phyloP scores from a whole-genome alignment of 306 rosid genomes.

The Lupinus albus region DNA sequence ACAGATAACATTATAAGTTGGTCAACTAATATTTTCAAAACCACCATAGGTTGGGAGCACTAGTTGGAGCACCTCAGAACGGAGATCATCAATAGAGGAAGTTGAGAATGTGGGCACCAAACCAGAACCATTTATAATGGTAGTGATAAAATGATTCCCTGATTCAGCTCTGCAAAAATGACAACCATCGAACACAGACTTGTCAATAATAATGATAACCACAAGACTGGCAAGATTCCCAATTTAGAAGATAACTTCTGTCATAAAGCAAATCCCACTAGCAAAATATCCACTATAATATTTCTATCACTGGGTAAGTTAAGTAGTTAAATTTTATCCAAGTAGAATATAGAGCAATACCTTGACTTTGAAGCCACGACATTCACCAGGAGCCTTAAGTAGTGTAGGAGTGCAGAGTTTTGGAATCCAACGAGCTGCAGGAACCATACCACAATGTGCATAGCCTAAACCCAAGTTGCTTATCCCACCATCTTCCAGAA shows the following conservation, averaged over 20 bases:
- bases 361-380: conserved; percentile 67
- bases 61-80: conserved; percentile 72
- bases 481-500: conserved; percentile 72
- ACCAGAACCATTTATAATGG: conserved; percentile 88
- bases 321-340: not conserved
- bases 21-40: conserved; percentile 1
- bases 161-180: conserved; percentile 86
- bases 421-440: conserved; percentile 88
- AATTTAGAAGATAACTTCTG: conserved; percentile 14
- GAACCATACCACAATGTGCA: conserved; percentile 90
- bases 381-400: conserved; percentile 61
- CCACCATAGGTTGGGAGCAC: conserved; percentile 24
- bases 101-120: conserved; percentile 93
- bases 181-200: conserved; percentile 36
- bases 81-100: conserved; percentile 86
- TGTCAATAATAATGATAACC: conserved; percentile 8
- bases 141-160: conserved; percentile 88
- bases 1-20: conserved; percentile 1
- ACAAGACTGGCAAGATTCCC: conserved; percentile 20
- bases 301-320: not conserved
- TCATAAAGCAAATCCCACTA: conserved; percentile 5
- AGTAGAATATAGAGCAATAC: conserved; percentile 37
- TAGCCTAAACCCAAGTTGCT: conserved; percentile 77
- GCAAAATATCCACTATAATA: not conserved
- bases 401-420: conserved; percentile 69